These are phyloP conservation scores for Plasmodiophora brassicae DNA, from an alignment of 208 protist species.

Conservation along the genomic window DNA sequence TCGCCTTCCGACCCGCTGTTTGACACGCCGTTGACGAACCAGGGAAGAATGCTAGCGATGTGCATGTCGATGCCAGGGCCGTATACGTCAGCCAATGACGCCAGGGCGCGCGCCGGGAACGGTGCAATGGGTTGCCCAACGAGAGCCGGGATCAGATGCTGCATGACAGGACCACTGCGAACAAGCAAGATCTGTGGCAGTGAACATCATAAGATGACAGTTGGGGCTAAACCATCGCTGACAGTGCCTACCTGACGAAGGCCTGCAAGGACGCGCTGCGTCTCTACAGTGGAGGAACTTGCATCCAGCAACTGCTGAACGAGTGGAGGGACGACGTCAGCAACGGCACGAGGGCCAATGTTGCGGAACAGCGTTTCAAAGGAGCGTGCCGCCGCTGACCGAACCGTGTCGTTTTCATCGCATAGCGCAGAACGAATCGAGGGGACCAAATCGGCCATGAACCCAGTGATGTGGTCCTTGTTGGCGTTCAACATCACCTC, in stretches of 20 bases:
- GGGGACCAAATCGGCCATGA: conserved; percentile 51
- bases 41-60: conserved; percentile 56
- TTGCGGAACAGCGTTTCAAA: conserved; percentile 63
- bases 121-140: conserved; percentile 59
- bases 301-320: neutral
- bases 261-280: conserved; percentile 57
- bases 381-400: conserved; percentile 63
- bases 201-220: too few relatives aligned
- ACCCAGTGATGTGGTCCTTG: conserved; percentile 43
- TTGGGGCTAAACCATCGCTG: too few relatives aligned
- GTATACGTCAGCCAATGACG: conserved; percentile 55
- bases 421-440: conserved; percentile 53
- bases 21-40: conserved; percentile 54
- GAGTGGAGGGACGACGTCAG: conserved; percentile 61
- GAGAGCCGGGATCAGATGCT: conserved; percentile 62
- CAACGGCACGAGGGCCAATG: conserved; percentile 58
- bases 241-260: conserved; percentile 64
- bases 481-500: conserved; percentile 63
- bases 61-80: conserved; percentile 59
- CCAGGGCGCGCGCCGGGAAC: conserved; percentile 61
- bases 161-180: conserved; percentile 58
- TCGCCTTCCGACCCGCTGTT: neutral
- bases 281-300: neutral
- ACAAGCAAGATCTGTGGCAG: conserved; percentile 60
- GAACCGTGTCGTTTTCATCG: conserved; percentile 51